Evolutionary conservation across 345 rosid species (phyloP), one percentile per base, ranked within the genome.

Genomic region (Eucalyptus rudis): DNA sequence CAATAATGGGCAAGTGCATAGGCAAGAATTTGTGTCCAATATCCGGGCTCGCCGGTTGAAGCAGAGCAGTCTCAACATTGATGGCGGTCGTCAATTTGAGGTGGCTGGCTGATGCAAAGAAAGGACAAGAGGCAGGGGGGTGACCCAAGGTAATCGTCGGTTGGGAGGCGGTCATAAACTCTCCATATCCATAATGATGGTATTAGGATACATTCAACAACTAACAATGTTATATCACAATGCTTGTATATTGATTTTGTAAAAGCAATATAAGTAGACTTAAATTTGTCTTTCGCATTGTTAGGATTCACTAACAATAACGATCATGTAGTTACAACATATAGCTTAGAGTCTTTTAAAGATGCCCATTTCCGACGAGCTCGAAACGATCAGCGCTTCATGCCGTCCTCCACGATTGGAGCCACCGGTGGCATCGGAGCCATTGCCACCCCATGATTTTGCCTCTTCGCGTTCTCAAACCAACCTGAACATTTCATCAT

Each of bases 401-500:
- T 94, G 76, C 88, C 91, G 2, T 12, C 56, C 89, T 91, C 92
- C 56, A 79, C 86, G 25, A 86, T 59, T 0, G 66, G 87, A 16
- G 83, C 83, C 83, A 71, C 83, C 2, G 90, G 88, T 5, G 91
- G 88, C 31, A 87, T 33, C 15, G 91, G 49, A 49, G 90, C 90
- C 91, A 89, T 87, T 7, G 86, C 89, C 83, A 90, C 87, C 88
- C 89, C 91, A 22, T 89, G 86, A 45, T 40, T 89, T 91, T 89
- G 93, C 89, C 87, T 91, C 58, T 90, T 91, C 81, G 90, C 86
- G 51, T 90, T 91, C 40, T 90, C 92, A 14, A 80, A 89, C 94
- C 94, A 94, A 33, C 94, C 94, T 93, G 20, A 24, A 50, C 49
- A 86, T 62, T 20, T 22, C 19, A 15, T 20, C 45, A n/a, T 43